Base-by-base conservation (phyloP, 2,329 filamentous ascomycete species). In the Malbranchea cinnamomea region DNA sequence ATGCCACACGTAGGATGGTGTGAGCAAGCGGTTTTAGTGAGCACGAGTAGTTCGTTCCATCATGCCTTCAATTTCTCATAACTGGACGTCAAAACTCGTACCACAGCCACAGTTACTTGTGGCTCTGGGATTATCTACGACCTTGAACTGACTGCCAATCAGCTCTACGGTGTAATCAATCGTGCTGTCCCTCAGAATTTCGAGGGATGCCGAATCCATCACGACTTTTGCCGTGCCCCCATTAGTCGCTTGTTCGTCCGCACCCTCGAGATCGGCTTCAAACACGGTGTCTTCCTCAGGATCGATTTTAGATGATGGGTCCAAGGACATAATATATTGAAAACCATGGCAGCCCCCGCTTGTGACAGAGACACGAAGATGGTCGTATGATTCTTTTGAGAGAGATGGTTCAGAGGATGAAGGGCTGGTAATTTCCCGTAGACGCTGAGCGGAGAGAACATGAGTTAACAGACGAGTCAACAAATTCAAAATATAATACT, bases 331-430 rank as follows among this genome's bases (percentile, higher is more conserved):
- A 26, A 92, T 62, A 50, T 98, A 98, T 53, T 98, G 89, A 54
- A 98, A 98, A 28, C 89, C 89, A 56, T 98, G 89, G 54, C 89
- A 98, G 33, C 89, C 89, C 39, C 89, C 89, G 33, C 78, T 83
- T 49, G 92, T 84, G 35, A 98, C 85, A 37, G 80, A 77, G 41
- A 98, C 80, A 30, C 87, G 80, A n/a, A 98, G 68, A 14, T 84
- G 81, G 18, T 92, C 71, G 46, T 79, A 65, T 2, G 82, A 81
- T 50, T 92, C 91, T 33, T 55, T 47, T 28, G 37, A 44, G 5
- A 45, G 47, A 4, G 52, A 41, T 49, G 43, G 63, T 35, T 40
- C 34, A 36, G 74, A 71, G 21, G 57, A 48, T 66, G 30, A 29
- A 1, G 36, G 32, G 20, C 35, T 32, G 8, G 82, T 84, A 39